phyloP scores from a whole-genome alignment of 1,284 basidiomycete species.

The Malassezia equina region DNA sequence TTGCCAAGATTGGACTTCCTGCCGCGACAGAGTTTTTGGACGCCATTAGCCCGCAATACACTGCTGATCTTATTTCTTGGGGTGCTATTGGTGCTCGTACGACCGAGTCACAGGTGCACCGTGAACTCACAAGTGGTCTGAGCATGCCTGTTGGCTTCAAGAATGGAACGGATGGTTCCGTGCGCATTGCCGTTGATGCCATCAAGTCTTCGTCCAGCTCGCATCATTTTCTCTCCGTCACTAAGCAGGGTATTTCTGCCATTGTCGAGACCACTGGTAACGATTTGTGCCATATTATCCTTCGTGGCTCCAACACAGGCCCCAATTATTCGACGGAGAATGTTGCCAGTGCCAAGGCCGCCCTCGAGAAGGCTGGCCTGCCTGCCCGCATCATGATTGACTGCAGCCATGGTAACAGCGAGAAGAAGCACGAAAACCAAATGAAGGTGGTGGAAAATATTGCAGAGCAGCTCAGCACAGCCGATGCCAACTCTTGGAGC shows the following conservation, averaged over 20 bases:
- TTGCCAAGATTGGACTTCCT: conserved; percentile 49
- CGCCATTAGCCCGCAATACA: conserved; percentile 83
- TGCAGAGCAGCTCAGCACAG: conserved; percentile 46
- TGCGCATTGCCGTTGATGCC: conserved; percentile 69
- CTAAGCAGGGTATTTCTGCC: conserved; percentile 62
- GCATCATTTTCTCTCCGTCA: conserved; percentile 97
- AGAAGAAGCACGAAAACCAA: conserved; percentile 57
- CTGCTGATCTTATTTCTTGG: conserved; percentile 90
- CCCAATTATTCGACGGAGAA: conserved; percentile 41
- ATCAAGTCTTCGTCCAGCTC: conserved; percentile 85
- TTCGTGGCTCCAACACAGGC: conserved; percentile 43
- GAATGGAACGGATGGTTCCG: conserved; percentile 51
- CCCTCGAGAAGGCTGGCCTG: conserved; percentile 28
- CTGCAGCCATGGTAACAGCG: conserved; percentile 69
- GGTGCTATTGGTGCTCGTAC: conserved; percentile 69
- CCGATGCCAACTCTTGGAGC: conserved; percentile 46
- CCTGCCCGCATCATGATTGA: conserved; percentile 53
- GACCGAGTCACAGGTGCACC: conserved; percentile 92
- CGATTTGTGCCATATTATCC: conserved; percentile 45
- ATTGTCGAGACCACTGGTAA: conserved; percentile 48
- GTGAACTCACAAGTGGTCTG: conserved; percentile 68
- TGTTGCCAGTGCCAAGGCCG: conserved; percentile 23
- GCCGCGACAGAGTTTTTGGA: conserved; percentile 53
- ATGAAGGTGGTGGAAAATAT: conserved; percentile 53
- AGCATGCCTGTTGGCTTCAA: conserved; percentile 78